Base-by-base conservation (phyloP, 306 rosid species). In the Prunus davidiana region DNA sequence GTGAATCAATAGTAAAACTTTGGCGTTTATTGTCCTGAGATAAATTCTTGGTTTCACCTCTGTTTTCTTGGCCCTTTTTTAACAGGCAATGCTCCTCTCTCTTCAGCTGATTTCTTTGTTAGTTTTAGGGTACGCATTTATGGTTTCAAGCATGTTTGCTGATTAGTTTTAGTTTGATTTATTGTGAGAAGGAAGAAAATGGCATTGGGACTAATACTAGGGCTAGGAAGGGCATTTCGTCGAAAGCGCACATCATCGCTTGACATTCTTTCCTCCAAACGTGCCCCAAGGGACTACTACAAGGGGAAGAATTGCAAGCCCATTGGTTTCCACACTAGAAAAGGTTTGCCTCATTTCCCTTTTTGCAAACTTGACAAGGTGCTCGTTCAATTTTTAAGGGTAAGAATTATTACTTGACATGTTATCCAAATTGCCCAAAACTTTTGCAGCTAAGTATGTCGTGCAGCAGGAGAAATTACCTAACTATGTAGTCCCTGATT, bases 281-380 rank as follows among this genome's bases (percentile, higher is more conserved):
- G 93, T 25, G 98, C 98, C 60, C 93, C 97, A 8, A 76, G 92
- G 46, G 89, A 88, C 67, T 93, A 83, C 67, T 93, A 91, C 74
- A 91, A 91, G 87, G 98, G 96, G 52, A 93, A 91, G 70, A 91
- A 91, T 51, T 93, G 98, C 93, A 86, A 86, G 58, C 96, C 98
- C 47, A 93, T 97, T 68, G 97, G 97, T 72, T 93, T 93, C 78
- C 90, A 87, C 79, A 91, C 96, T 56, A 90, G 91, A 65, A 91
- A 93, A 87, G 96, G 97, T 89, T 79, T 76, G 71, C 65, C 47
- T 50, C 16, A 27, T 46, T 4, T 66, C 28, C 45, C 20, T 30
- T 71, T 30, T 52, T 3, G 1, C 58, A 67, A 24, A 38, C 12
- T 41, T 41, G 13, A 19, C 1, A 25, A 24, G 27, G 30, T 34